A percentile compares a stretch with the other conserved stretches of the same genome.
These are phyloP conservation scores for Aspergillus carbonarius DNA, from an alignment of 2,329 filamentous ascomycete genomes.

Conservation along the genomic window DNA sequence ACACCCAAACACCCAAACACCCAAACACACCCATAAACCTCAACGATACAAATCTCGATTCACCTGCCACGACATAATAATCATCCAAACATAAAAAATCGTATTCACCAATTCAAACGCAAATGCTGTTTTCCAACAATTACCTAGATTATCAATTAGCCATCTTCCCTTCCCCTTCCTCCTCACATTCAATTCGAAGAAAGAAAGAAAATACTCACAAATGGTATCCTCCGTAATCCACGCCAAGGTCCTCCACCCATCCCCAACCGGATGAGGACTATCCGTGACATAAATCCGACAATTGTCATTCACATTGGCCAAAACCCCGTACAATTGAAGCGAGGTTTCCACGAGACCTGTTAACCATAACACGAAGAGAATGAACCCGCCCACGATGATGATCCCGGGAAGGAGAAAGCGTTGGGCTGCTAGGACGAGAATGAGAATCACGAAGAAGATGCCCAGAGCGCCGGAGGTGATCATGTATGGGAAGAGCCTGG, in stretches of 20 bases:
- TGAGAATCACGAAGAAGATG: slow-evolving; percentile 58
- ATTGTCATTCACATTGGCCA: slow-evolving; percentile 57
- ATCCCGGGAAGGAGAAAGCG: slow-evolving; percentile 58
- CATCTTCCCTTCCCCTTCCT: too few relatives aligned
- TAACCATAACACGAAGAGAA: slow-evolving; percentile 61
- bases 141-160: too few relatives aligned
- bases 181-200: too few relatives aligned
- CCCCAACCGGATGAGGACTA: slow-evolving; percentile 43
- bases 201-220: slow-evolving; percentile 46
- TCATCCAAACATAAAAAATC: slow-evolving; percentile 67
- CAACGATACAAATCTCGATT: slow-evolving; percentile 34
- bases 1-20: slow-evolving; percentile 2
- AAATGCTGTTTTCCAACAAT: slow-evolving; percentile 63
- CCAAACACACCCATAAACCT: background rate
- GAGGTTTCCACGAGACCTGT: slow-evolving; percentile 63
- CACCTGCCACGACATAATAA: slow-evolving; percentile 61
- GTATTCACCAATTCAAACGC: slow-evolving; percentile 63
- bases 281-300: slow-evolving; percentile 58
- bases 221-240: slow-evolving; percentile 64
- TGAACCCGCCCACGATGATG: slow-evolving; percentile 61
- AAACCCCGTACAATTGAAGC: slow-evolving; percentile 59
- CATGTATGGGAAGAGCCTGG: slow-evolving; percentile 65
- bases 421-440: slow-evolving; percentile 57
- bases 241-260: slow-evolving; percentile 57
- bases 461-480: slow-evolving; percentile 58